phyloP scores from a whole-genome alignment of 257 asterid species.

The Plectranthus barbatus region DNA sequence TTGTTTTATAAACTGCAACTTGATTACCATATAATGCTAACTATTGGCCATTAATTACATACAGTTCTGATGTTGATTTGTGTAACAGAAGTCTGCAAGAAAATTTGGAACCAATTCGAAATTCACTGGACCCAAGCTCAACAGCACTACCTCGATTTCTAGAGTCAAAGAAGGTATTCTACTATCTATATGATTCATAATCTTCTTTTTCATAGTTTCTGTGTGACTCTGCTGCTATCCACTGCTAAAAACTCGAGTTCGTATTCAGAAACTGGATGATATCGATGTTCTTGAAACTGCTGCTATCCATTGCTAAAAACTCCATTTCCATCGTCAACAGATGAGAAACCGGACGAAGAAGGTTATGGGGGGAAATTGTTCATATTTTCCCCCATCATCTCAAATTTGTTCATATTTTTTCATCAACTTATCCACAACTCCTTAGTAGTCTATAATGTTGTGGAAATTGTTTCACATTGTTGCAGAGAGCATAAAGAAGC shows the following conservation, averaged over 20 bases:
- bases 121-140: constrained; percentile 51
- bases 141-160: constrained; percentile 38
- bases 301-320: no score
- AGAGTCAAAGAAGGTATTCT: no score
- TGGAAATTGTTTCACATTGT: constrained; percentile 35
- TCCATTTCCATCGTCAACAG: constrained; percentile 32
- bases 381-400: constrained; percentile 82
- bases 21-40: no score
- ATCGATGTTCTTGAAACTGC: no score
- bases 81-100: constrained; percentile 63
- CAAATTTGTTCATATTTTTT: not conserved
- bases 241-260: no score
- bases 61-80: constrained; percentile 14
- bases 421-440: not conserved
- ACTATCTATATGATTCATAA: no score
- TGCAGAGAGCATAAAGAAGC: constrained; percentile 61
- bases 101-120: constrained; percentile 68
- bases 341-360: constrained; percentile 29
- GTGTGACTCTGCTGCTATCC: no score
- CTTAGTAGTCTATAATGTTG: not conserved
- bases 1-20: no score
- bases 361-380: constrained; percentile 34
- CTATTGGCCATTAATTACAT: no score
- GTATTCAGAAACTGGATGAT: no score
- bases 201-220: no score